Evolutionary conservation across 176 grass and related monocot genomes (phyloP).

Genomic region (Miscanthus lutarioriparius): DNA sequence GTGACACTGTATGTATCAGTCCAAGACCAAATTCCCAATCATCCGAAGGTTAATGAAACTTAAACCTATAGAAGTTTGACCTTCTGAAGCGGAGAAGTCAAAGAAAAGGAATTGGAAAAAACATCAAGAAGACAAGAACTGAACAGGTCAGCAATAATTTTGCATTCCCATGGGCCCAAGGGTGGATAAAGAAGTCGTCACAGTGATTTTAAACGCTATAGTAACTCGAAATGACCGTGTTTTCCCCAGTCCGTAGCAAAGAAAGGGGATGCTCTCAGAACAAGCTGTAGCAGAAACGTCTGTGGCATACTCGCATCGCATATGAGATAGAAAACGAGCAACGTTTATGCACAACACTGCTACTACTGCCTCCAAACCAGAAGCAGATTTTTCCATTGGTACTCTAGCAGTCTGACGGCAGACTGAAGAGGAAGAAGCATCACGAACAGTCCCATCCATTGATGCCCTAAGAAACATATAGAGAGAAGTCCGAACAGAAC

Average conservation of each 20-base stretch:
- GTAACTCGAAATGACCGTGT: neutral
- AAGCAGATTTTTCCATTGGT: neutral
- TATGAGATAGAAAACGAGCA: neutral
- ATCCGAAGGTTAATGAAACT: neutral
- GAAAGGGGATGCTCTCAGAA: neutral
- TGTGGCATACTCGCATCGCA: no score
- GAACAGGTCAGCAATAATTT: slow-evolving; percentile 2
- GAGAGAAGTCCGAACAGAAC: neutral
- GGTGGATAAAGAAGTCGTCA: neutral
- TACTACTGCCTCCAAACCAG: neutral
- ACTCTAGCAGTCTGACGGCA: neutral
- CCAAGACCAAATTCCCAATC: slow-evolving; percentile 1
- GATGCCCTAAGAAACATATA: neutral
- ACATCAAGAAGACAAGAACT: neutral
- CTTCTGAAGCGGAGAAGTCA: slow-evolving; percentile 15
- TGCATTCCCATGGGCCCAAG: neutral
- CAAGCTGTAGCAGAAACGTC: neutral
- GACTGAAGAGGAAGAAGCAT: neutral
- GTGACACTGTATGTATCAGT: neutral
- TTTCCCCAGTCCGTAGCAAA: neutral
- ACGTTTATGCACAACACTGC: neutral
- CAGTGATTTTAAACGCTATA: neutral
- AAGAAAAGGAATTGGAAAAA: slow-evolving; percentile 1
- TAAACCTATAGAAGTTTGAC: neutral
- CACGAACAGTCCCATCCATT: neutral